Conservation (phyloP, 352 stramenopile genomes). For the Pythium sp. region DNA sequence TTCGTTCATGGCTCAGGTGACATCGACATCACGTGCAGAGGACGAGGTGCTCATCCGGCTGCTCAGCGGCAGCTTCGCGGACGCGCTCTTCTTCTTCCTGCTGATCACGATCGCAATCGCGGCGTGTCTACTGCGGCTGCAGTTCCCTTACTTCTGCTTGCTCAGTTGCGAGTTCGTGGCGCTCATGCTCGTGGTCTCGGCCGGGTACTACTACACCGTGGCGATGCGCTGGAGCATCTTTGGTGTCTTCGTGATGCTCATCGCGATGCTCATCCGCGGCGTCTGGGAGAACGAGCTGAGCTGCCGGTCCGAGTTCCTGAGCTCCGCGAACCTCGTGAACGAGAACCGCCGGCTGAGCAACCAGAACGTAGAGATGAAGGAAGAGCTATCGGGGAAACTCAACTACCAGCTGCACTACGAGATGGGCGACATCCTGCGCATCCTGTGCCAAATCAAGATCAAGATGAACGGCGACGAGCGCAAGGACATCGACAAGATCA, state of each 20-base stretch:
- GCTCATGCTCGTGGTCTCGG: slow-evolving; percentile 30
- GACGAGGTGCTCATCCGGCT: slow-evolving; percentile 19
- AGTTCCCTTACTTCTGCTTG: slow-evolving; percentile 51
- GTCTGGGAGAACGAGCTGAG: slow-evolving; percentile 47
- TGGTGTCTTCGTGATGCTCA: slow-evolving; percentile 31
- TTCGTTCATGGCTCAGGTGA: slow-evolving; percentile 12
- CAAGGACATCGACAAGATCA: slow-evolving; percentile 66
- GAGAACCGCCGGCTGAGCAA: slow-evolving; percentile 60
- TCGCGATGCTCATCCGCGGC: slow-evolving; percentile 32
- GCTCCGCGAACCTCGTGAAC: slow-evolving; percentile 46
- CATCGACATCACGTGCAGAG: background rate
- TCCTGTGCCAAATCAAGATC: slow-evolving; percentile 66
- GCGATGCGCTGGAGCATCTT: slow-evolving; percentile 29
- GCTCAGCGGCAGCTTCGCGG: slow-evolving; percentile 36
- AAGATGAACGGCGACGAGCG: slow-evolving; percentile 52
- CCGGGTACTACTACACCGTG: slow-evolving; percentile 18
- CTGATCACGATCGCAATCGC: slow-evolving; percentile 35
- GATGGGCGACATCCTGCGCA: slow-evolving; percentile 70
- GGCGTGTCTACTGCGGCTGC: slow-evolving; percentile 42
- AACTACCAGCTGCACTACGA: slow-evolving; percentile 72
- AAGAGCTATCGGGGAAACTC: slow-evolving; percentile 56
- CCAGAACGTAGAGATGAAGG: slow-evolving; percentile 67
- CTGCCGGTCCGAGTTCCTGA: slow-evolving; percentile 49
- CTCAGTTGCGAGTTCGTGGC: slow-evolving; percentile 37
- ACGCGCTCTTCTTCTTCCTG: slow-evolving; percentile 45